Percentiles rank a stretch among this genome's conserved stretches.
These are phyloP conservation scores for Phialophora verrucosa DNA, from an alignment of 2,329 filamentous ascomycete genomes.

Conservation along the genomic window DNA sequence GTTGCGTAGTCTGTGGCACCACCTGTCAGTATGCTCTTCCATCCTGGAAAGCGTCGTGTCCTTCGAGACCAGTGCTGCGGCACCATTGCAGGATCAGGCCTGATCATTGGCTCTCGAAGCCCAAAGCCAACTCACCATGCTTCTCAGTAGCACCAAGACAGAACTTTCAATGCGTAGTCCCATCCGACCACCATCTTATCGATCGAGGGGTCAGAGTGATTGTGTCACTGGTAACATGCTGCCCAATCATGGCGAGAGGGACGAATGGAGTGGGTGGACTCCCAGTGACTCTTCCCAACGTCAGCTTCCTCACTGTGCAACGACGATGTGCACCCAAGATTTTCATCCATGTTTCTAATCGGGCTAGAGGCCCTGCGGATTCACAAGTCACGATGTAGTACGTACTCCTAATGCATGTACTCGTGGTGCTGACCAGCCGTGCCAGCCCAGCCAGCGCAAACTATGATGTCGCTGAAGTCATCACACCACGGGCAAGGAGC, in stretches of 20 bases:
- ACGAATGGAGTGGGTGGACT: neutral
- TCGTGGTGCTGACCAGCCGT: conserved; percentile 13
- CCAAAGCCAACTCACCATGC: neutral
- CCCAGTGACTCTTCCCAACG: conserved; percentile 4
- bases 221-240: conserved; percentile 25
- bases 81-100: neutral
- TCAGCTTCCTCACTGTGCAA: conserved; percentile 13
- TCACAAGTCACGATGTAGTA: conserved; percentile 11
- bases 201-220: conserved; percentile 1
- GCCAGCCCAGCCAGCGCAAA: neutral
- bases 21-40: neutral
- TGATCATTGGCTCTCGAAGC: conserved; percentile 8
- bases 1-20: conserved; percentile 26
- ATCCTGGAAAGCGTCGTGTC: neutral
- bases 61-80: conserved; percentile 4
- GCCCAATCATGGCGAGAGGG: neutral
- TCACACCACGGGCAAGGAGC: neutral
- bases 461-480: conserved; percentile 12
- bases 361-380: neutral
- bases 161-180: neutral
- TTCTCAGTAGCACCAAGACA: no score
- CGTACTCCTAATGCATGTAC: neutral
- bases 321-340: conserved; percentile 6
- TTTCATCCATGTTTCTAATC: conserved; percentile 14
- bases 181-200: neutral